Evolutionary conservation across 192 early-diverging fungal genomes (phyloP), one percentile per base, ranked within the genome.

Genomic region (Entomortierella beljakovae): DNA sequence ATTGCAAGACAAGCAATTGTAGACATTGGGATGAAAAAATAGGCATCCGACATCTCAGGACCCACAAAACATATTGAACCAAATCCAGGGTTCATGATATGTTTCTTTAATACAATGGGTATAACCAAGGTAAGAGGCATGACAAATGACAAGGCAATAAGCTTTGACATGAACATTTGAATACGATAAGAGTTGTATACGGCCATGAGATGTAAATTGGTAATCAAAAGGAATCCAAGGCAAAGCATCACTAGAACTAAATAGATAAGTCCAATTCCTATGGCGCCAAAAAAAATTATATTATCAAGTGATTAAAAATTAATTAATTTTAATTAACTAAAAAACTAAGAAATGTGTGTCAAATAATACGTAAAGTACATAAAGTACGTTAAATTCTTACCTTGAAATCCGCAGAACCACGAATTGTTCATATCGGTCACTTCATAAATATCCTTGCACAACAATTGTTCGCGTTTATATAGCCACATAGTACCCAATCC

Each of bases 361-460:
- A n/a, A n/a, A n/a, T n/a, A n/a, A n/a, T n/a, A n/a, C n/a, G n/a
- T n/a, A n/a, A n/a, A n/a, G n/a, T n/a, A n/a, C n/a, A n/a, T n/a
- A n/a, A n/a, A n/a, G n/a, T n/a, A n/a, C n/a, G n/a, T n/a, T n/a
- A n/a, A n/a, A n/a, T 22, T 40, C 37, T n/a, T 62, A 76, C 72
- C 72, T 76, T 76, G 72, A 1, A 76, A n/a, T 7, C 64, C 72
- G 38, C 72, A 76, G n/a, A 76, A 43, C 72, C 72, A 68, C 0
- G 72, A 76, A 33, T 68, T 76, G 33, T 64, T 10, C 72, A 76
- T 76, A 8, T 18, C 56, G 0, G 72, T 25, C 34, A 56, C 54
- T 53, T 76, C 72, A 29, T 68, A 68, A 1, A 28, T 25, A 25
- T 26, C 62, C 43, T 68, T 62, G 64, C 72, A 76, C 58, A 76